phyloP scores from a whole-genome alignment of 306 rosid genomes.

The Casuarina cunninghamiana region DNA sequence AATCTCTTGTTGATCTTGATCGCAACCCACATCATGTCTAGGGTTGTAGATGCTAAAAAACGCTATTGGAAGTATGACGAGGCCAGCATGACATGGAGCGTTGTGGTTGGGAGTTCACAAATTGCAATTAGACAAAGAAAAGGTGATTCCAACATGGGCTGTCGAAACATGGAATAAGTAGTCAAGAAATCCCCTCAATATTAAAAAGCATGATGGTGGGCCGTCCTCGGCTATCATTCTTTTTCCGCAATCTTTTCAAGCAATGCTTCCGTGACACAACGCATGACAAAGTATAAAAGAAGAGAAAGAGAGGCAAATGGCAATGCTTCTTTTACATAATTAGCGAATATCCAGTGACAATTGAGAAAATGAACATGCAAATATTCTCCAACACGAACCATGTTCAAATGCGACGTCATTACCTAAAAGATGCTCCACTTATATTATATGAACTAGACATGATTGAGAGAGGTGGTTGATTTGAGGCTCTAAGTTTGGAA shows the following conservation, averaged over 20 bases:
- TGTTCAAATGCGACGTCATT: slow-evolving; percentile 8
- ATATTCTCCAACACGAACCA: slow-evolving; percentile 30
- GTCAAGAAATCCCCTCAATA: not conserved
- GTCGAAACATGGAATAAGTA: slow-evolving; percentile 3
- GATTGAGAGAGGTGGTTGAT: slow-evolving; percentile 18
- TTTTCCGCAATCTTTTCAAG: not conserved
- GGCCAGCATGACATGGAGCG: not conserved
- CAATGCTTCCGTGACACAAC: not conserved
- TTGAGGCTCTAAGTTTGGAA: slow-evolving; percentile 15
- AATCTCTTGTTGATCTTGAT: no score
- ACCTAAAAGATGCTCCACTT: slow-evolving; percentile 19
- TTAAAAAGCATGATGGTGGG: not conserved
- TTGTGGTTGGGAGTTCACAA: not conserved
- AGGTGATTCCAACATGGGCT: slow-evolving; percentile 21
- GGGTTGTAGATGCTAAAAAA: not conserved
- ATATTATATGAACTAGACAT: slow-evolving; percentile 4
- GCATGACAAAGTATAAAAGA: not conserved
- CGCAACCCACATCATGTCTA: no score
- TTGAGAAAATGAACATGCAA: slow-evolving; percentile 18
- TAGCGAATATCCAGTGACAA: not conserved
- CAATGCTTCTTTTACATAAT: not conserved
- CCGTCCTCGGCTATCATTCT: not conserved
- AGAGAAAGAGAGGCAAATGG: no score
- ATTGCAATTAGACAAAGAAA: not conserved
- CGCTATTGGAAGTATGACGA: not conserved